Conservation (phyloP, 1,139 yeast genomes). For the Lodderomyces beijingensis region DNA sequence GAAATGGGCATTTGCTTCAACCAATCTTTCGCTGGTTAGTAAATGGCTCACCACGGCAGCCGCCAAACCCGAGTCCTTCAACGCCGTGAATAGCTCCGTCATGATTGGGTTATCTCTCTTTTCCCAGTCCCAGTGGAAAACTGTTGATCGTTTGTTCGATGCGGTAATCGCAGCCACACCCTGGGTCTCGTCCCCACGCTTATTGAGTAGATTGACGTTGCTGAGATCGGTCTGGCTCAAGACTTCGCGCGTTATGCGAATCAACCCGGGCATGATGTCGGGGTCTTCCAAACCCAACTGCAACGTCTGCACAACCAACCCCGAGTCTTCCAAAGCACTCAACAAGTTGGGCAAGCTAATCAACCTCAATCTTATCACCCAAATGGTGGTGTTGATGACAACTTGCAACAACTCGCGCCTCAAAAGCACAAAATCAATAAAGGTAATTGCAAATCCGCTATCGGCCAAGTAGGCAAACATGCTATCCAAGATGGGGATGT, state of each 20-base stretch:
- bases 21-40: constrained; percentile 24
- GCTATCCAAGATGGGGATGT: constrained; percentile 21
- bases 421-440: constrained; percentile 24
- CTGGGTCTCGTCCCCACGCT: neutral
- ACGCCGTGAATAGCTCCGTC: constrained; percentile 22
- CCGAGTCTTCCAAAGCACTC: constrained; percentile 26
- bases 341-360: constrained; percentile 24
- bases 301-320: constrained; percentile 24
- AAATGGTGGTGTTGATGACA: constrained; percentile 21
- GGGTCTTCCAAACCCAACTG: constrained; percentile 24
- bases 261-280: constrained; percentile 26
- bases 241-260: constrained; percentile 22
- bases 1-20: constrained; percentile 26
- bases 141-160: neutral
- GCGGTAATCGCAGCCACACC: neutral
- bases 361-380: constrained; percentile 18
- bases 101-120: constrained; percentile 24
- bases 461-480: constrained; percentile 21
- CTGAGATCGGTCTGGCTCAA: constrained; percentile 19
- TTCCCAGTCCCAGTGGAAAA: constrained; percentile 5
- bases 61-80: constrained; percentile 30
- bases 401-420: constrained; percentile 22
- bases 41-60: constrained; percentile 23
- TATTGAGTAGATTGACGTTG: constrained; percentile 8
- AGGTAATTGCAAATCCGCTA: constrained; percentile 20